These are phyloP conservation scores for Pseudopyricularia javanii DNA, from an alignment of 2,329 filamentous ascomycete genomes.

Conservation along the genomic window DNA sequence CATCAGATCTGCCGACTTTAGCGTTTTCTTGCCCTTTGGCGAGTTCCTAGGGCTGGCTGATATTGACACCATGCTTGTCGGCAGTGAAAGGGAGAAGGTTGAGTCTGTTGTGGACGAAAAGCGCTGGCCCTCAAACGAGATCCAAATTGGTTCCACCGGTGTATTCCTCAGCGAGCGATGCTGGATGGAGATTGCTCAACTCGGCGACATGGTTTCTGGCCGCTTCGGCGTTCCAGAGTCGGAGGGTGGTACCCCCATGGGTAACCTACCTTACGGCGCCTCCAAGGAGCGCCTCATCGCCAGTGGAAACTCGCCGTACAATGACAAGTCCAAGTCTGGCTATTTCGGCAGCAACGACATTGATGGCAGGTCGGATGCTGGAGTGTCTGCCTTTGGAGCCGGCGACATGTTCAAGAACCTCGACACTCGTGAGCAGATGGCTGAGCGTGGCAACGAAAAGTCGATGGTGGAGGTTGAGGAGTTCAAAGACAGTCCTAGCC, in stretches of 20 bases:
- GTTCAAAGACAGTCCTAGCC: conserved; percentile 60
- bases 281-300: conserved; percentile 47
- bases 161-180: conserved; percentile 92
- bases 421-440: conserved; percentile 87
- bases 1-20: conserved; percentile 87
- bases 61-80: conserved; percentile 72
- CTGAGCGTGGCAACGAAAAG: conserved; percentile 87
- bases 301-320: conserved; percentile 25
- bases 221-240: conserved; percentile 43
- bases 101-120: conserved; percentile 87
- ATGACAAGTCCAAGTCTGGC: conserved; percentile 62
- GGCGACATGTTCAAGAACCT: conserved; percentile 98
- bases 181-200: conserved; percentile 80
- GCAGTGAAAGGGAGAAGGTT: conserved; percentile 82
- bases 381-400: conserved; percentile 76
- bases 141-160: conserved; percentile 79
- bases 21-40: conserved; percentile 85
- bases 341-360: conserved; percentile 73
- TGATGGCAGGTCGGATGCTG: conserved; percentile 83
- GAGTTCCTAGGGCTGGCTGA: conserved; percentile 89
- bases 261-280: conserved; percentile 42
- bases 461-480: conserved; percentile 85
- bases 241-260: conserved; percentile 48
- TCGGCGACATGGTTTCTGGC: conserved; percentile 48
- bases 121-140: conserved; percentile 86